Base-by-base conservation (phyloP, 805 yeast species). In the Groenewaldozyma salmanticensis region DNA sequence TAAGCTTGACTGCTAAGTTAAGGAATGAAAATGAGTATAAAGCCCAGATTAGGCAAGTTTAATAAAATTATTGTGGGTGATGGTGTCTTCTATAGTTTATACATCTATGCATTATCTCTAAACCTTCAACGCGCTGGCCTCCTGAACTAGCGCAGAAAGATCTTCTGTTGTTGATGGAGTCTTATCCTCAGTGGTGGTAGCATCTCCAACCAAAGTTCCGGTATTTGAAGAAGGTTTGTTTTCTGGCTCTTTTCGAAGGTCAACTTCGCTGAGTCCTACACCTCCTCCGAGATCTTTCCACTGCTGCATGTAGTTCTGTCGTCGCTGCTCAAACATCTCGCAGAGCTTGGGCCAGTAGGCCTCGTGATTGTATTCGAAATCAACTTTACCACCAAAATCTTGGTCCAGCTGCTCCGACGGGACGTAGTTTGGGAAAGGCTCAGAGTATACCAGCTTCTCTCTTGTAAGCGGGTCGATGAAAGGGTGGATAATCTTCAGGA, bases 401-500 rank as follows among this genome's bases (percentile, higher is more conserved):
- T 72, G 69, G 57, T 87, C 96, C 47, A 92, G 71, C 60, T 87
- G 95, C 42, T 76, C 81, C 21, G 61, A 61, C 1, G 95, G 94
- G 11, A 87, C 92, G 54, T 82, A 90, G 27, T 84, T 67, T 18
- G 77, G 72, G 62, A 88, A 85, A 13, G 96, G 95, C 52, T 87
- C 85, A 59, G 85, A 94, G 58, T 79, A 92, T 3, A 87, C 94
- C 48, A 92, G 72, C 65, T 92, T 92, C 61, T 88, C 96, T 47
- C 95, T 72, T 1, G 99, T 92, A 55, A 85, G 65, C 6, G 98
- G 96, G 58, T 92, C 98, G 49, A 92, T 92, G 60, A 92, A 92
- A 4, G 99, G 98, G 53, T 84, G 85, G 49, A 90, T 88, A 48
- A 92, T 66, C 65, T 83, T 88, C 51, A 92, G 66, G 54, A 92